phyloP scores from a whole-genome alignment of 2,329 filamentous ascomycete species.

The Decorospora gaudefroyi region DNA sequence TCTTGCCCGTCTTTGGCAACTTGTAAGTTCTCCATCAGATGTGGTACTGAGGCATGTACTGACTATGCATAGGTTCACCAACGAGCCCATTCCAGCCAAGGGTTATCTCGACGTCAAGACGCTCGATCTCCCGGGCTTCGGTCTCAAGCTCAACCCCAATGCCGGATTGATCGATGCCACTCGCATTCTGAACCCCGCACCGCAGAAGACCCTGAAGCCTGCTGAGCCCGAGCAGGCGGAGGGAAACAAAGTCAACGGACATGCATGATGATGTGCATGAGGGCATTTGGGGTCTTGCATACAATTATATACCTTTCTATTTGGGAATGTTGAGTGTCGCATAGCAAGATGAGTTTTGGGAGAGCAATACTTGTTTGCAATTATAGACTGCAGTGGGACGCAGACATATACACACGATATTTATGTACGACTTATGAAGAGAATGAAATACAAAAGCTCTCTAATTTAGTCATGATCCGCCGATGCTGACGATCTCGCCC shows the following conservation, averaged over 20 bases:
- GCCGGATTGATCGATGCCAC: slow-evolving; percentile 78
- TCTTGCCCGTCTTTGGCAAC: slow-evolving; percentile 89
- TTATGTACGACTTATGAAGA: slow-evolving; percentile 3
- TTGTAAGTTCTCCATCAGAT: slow-evolving; percentile 73
- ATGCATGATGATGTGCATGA: slow-evolving; percentile 15
- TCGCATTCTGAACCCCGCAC: slow-evolving; percentile 71
- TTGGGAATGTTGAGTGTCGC: background rate
- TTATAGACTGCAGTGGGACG: too few relatives aligned
- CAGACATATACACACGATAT: background rate
- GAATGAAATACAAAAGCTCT: slow-evolving; percentile 15
- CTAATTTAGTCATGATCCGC: slow-evolving; percentile 40
- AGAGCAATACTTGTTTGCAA: too few relatives aligned
- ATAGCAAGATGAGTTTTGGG: too few relatives aligned
- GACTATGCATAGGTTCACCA: slow-evolving; percentile 9
- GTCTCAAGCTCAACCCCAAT: slow-evolving; percentile 80
- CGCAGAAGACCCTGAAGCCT: slow-evolving; percentile 48
- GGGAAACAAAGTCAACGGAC: slow-evolving; percentile 23
- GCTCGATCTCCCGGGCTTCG: slow-evolving; percentile 88
- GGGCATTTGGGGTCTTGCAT: slow-evolving; percentile 16
- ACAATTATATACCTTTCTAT: slow-evolving; percentile 10
- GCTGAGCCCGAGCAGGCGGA: slow-evolving; percentile 30
- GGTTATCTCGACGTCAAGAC: slow-evolving; percentile 79
- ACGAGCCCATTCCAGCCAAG: slow-evolving; percentile 53
- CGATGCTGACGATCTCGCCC: slow-evolving; percentile 26
- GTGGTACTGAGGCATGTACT: background rate